Base-by-base conservation (phyloP, 1,284 basidiomycete species). In the Xanthoconium separans region DNA sequence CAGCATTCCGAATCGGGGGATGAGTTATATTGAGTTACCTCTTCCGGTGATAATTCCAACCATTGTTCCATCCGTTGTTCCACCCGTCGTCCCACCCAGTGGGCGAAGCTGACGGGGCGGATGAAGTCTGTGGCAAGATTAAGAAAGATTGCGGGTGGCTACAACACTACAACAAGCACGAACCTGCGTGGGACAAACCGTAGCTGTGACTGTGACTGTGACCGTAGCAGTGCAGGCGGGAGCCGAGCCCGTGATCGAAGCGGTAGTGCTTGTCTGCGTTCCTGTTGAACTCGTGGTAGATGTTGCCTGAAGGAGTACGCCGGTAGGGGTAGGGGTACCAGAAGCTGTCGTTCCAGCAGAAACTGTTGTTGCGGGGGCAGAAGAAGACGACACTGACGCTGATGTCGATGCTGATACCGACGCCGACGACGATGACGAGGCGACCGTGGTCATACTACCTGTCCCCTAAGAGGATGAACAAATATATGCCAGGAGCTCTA, bases 171-270 rank as follows among this genome's bases (percentile, higher is more conserved):
- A 16, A 16, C 2, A 1, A 31, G 22, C 40, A 37, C 51, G n/a
- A 50, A 63, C 61, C 34, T 47, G 57, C 15, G 59, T 42, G 13
- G 62, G 48, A 24, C 53, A 60, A 6, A 24, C 37, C 6, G 50
- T 57, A 6, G 40, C 40, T 12, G 40, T 41, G 22, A 53, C 50
- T 0, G 61, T 66, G 6, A 65, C 54, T 0, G 64, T 63, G 18
- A 47, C 48, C 0, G 44, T 45, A 9, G 37, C 11, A 2, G 30
- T 29, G 27, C 56, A 61, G 10, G 41, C 24, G 27, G 61, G 36
- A 31, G 9, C 24, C 0, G 46, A 39, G 37, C 58, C 42, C 30
- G 46, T 30, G 4, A 56, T 42, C 0, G 46, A 22, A 13, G 27
- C 29, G 9, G 24, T 16, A 29, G 30, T 44, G 5, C 56, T 40